These are phyloP conservation scores for Afroboletus lepidellus DNA, from an alignment of 1,284 basidiomycete genomes.

Conservation along the genomic window DNA sequence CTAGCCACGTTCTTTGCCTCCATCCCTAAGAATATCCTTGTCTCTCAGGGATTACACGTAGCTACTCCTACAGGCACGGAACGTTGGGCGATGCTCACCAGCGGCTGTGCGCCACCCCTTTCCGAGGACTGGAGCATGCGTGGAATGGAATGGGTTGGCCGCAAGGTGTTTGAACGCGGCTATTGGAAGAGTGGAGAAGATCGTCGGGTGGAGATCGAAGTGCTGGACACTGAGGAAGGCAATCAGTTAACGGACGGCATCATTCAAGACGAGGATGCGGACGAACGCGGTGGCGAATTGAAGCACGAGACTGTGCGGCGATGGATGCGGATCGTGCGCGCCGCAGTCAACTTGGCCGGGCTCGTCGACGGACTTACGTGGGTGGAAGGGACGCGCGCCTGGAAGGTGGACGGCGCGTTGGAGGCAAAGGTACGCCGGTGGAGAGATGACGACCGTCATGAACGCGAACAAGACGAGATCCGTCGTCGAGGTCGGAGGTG, in stretches of 20 bases:
- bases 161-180: conserved; percentile 85
- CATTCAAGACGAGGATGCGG: conserved; percentile 73
- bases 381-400: conserved; percentile 57
- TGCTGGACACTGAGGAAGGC: conserved; percentile 65
- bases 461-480: conserved; percentile 67
- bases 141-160: conserved; percentile 93
- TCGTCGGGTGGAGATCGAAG: conserved; percentile 74
- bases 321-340: conserved; percentile 76
- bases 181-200: conserved; percentile 82
- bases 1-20: conserved; percentile 67
- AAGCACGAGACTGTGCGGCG: conserved; percentile 42
- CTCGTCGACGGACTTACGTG: conserved; percentile 78
- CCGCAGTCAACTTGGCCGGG: conserved; percentile 67
- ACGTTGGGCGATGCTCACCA: conserved; percentile 61
- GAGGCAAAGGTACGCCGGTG: conserved; percentile 69
- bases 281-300: conserved; percentile 36
- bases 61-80: conserved; percentile 30
- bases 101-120: conserved; percentile 67
- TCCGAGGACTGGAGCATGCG: conserved; percentile 95
- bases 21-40: conserved; percentile 57
- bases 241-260: conserved; percentile 66
- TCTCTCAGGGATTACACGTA: conserved; percentile 41
- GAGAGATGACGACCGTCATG: conserved; percentile 63
- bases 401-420: conserved; percentile 68
- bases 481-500: conserved; percentile 59